Base-by-base conservation (phyloP, 495 filamentous ascomycete species). In the Cryomyces minteri region DNA sequence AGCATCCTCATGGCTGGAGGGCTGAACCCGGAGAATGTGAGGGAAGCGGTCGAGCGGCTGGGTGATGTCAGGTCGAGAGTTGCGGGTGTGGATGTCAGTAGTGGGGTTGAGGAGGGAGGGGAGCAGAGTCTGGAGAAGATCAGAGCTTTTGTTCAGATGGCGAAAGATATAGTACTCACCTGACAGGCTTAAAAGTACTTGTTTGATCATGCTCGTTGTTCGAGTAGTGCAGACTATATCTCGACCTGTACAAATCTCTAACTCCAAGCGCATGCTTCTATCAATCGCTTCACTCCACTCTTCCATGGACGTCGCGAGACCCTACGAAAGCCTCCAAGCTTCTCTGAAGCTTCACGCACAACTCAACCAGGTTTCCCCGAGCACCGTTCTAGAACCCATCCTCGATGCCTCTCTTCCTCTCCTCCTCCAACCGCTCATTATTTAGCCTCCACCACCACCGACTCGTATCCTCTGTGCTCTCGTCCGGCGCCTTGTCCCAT, bases 51-150 rank as follows among this genome's bases (percentile, higher is more conserved):
- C 1, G 55, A 63, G 5, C 67, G 68, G 29, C 59, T 82, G 32
- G 77, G 75, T 4, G 54, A 67, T 11, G 60, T 68, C 5, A 68
- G 64, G 29, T 61, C 64, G 4, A 69, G 77, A 54, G 74, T 96
- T 4, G 64, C 84, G 34, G 88, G 78, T 2, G 79, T 99, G 34
- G 90, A 99, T 67, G 83, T 94, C 4, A 93, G 86, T 56, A 92
- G 83, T 54, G 90, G 90, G 0, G 85, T 99, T 9, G 90, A 98
- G 66, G 74, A 73, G 28, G 72, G 82, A 51, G 90, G 88, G 6
- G 60, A 67, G 54, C 92, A 99, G 57, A 82, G 80, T 61, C 40
- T 86, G 43, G 74, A 78, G 45, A 92, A 83, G 66, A 95, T 99
- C 46, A 65, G 67, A 49, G 74, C 66, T 8, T 99, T 99, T 62